phyloP scores from a whole-genome alignment of 495 filamentous ascomycete species.

The Cudoniella acicularis region DNA sequence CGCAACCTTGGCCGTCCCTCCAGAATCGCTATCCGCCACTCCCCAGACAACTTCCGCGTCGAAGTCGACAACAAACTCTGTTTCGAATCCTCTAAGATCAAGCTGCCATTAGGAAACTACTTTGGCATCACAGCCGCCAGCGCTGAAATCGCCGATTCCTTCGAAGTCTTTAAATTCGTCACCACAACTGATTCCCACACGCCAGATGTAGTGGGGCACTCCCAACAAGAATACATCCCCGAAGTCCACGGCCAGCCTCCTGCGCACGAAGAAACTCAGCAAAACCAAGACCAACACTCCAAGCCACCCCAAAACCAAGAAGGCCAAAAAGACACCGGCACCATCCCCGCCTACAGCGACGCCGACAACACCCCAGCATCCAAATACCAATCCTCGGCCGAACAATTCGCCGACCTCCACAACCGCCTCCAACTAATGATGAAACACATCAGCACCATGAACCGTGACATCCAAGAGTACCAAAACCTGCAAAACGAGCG shows the following conservation, averaged over 20 bases:
- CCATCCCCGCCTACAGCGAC: conserved; percentile 15
- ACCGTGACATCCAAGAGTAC: conserved; percentile 50
- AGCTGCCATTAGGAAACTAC: conserved; percentile 74
- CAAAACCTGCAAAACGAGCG: conserved; percentile 51
- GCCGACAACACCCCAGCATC: conserved; percentile 11
- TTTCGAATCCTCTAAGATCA: conserved; percentile 77
- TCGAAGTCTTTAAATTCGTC: conserved; percentile 86
- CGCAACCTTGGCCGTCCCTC: conserved; percentile 85
- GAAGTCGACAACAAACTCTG: conserved; percentile 78
- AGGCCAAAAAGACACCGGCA: conserved; percentile 28
- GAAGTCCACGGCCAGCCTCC: background rate
- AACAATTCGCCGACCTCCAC: conserved; percentile 77
- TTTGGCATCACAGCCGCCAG: conserved; percentile 86
- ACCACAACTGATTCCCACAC: conserved; percentile 48
- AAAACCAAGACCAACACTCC: conserved; percentile 10
- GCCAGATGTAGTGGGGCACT: conserved; percentile 29
- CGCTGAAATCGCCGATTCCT: conserved; percentile 88
- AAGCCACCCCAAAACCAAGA: conserved; percentile 24
- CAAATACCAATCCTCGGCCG: conserved; percentile 27
- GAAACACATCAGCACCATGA: conserved; percentile 66
- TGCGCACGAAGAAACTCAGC: conserved; percentile 15
- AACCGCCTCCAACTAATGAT: conserved; percentile 73
- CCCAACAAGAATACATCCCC: conserved; percentile 13
- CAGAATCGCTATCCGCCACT: conserved; percentile 68
- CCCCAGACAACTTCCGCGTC: conserved; percentile 61